These are phyloP conservation scores for Skeletonema potamos DNA, from an alignment of 108 stramenopile genomes.

Conservation along the genomic window DNA sequence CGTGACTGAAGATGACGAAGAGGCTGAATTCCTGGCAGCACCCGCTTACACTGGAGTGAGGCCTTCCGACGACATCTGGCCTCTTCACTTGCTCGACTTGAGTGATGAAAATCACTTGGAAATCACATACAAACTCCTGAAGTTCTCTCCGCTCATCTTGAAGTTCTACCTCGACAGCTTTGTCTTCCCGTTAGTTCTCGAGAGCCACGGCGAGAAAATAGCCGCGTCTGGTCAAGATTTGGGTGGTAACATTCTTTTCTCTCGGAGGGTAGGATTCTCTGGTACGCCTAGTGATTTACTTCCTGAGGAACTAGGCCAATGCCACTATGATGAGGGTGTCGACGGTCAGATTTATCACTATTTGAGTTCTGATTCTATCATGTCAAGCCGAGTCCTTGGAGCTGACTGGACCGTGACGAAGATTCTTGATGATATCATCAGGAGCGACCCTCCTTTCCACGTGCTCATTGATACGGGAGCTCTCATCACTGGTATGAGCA, in stretches of 20 bases:
- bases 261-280: conserved; percentile 93
- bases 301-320: conserved; percentile 97
- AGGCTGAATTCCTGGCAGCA: conserved; percentile 43
- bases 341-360: conserved; percentile 95
- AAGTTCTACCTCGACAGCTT: conserved; percentile 90
- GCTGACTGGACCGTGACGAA: conserved; percentile 80
- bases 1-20: conserved; percentile 43
- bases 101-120: conserved; percentile 95
- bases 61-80: conserved; percentile 95
- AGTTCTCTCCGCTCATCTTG: conserved; percentile 82
- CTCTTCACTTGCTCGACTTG: conserved; percentile 95
- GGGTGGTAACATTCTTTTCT: conserved; percentile 97
- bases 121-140: conserved; percentile 86
- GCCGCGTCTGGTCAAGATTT: conserved; percentile 98
- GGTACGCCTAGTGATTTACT: conserved; percentile 98
- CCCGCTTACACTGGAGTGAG: conserved; percentile 55
- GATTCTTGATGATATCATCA: conserved; percentile 81
- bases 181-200: conserved; percentile 92
- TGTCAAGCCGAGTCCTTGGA: conserved; percentile 65
- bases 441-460: conserved; percentile 82
- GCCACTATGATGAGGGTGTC: conserved; percentile 95
- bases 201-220: conserved; percentile 95
- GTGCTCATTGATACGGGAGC: conserved; percentile 96
- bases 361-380: conserved; percentile 87
- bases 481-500: conserved; percentile 94